These are phyloP conservation scores for Saccharomyces paradoxus DNA, from an alignment of 805 yeast genomes.

Conservation along the genomic window DNA sequence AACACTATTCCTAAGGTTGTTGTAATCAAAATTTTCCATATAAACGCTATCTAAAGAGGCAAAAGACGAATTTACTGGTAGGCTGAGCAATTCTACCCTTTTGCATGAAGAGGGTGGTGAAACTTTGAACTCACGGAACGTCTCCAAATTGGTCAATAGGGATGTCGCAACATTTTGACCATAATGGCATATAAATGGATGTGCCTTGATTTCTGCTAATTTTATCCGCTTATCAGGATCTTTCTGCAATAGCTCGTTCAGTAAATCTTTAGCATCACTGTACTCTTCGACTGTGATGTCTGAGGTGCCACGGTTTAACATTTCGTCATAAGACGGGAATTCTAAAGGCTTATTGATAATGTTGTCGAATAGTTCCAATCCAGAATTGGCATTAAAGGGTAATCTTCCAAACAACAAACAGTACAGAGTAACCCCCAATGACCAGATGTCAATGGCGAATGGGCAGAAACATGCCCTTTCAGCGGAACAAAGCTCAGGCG, in stretches of 20 bases:
- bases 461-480: conserved; percentile 47
- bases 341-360: conserved; percentile 55
- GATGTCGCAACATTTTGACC: not conserved
- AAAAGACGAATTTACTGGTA: conserved; percentile 66
- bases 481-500: conserved; percentile 82
- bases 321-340: conserved; percentile 41
- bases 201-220: conserved; percentile 63
- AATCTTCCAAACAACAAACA: conserved; percentile 80
- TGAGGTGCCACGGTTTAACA: conserved; percentile 27
- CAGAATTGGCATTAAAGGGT: conserved; percentile 84
- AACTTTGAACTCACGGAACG: not conserved
- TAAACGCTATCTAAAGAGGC: conserved; percentile 64
- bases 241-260: conserved; percentile 55
- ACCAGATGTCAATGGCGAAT: conserved; percentile 93
- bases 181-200: conserved; percentile 51
- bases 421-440: conserved; percentile 87
- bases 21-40: conserved; percentile 43
- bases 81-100: conserved; percentile 30
- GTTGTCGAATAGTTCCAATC: conserved; percentile 57
- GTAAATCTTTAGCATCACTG: conserved; percentile 43
- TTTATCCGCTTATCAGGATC: conserved; percentile 61
- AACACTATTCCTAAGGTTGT: not conserved
- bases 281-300: conserved; percentile 33
- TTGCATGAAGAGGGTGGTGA: not conserved
- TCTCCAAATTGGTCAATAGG: not conserved